Evolutionary conservation across 108 stramenopile genomes (phyloP).

Genomic region (Skeletonema menzelii): DNA sequence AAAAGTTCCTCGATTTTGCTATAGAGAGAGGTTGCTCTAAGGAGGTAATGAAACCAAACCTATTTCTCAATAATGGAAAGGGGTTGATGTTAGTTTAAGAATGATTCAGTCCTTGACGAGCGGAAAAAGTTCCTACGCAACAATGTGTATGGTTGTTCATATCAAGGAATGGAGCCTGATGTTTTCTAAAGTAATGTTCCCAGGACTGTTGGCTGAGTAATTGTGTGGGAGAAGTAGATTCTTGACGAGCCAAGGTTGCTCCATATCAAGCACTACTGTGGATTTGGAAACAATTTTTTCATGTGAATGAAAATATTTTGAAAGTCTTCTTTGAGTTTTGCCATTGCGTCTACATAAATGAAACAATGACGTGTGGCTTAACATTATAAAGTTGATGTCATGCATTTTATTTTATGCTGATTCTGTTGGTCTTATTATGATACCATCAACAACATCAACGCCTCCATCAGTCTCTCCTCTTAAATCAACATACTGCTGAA

Average conservation of each 20-base stretch:
- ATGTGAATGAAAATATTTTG: not conserved
- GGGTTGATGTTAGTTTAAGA: not conserved
- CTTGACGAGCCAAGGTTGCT: not conserved
- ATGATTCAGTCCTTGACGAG: not conserved
- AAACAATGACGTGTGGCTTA: not conserved
- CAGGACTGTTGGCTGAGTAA: not conserved
- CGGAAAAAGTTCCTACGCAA: not conserved
- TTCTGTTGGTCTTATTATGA: not conserved
- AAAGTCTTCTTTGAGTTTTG: not conserved
- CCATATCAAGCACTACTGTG: not conserved
- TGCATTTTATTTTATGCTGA: not conserved
- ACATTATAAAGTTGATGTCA: not conserved
- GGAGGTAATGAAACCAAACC: not conserved
- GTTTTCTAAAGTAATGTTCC: not conserved
- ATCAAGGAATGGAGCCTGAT: not conserved
- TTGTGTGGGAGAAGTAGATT: not conserved
- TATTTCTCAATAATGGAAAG: not conserved
- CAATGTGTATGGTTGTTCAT: not conserved
- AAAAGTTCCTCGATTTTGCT: not conserved
- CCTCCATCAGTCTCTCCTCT: conserved; percentile 20
- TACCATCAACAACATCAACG: conserved; percentile 32
- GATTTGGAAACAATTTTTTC: not conserved
- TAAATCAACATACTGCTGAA: conserved; percentile 42
- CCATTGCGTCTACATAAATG: not conserved
- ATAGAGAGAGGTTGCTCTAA: conserved; percentile 1